Base-by-base conservation (phyloP, 2,329 filamentous ascomycete species). In the Chaetomium globosum region DNA sequence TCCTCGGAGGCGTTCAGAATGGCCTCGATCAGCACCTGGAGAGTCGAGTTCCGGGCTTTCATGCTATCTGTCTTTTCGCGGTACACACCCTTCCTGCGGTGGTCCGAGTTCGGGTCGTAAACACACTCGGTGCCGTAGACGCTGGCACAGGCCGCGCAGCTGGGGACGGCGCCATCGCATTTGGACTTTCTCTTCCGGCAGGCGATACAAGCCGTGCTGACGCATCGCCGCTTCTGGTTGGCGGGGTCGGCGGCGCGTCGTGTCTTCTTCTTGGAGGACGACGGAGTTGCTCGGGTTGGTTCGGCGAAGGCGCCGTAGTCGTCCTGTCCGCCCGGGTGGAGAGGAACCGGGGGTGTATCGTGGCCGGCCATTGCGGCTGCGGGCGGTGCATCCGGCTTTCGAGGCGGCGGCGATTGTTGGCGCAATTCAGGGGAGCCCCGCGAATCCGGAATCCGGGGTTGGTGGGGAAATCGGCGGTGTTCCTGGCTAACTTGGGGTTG, bases 31-130 rank as follows among this genome's bases (percentile, higher is more conserved):
- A 98, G 82, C n/a, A 93, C 93, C 75, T 97, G 92, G 63, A 98
- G 81, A 1, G 94, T 98, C 43, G 92, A 91, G 73, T 89, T 92
- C 68, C 88, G 88, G 26, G 93, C 93, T 79, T 96, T 96, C 76
- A 94, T 84, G 74, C 87, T 92, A 76, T 97, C 93, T 28, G 90
- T 87, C 77, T 97, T 95, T 78, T 97, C 93, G 74, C 94, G 93
- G 77, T 98, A 98, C 57, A 98, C 95, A 66, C 95, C 95, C 77
- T 98, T 98, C 59, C 95, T 89, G 58, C 95, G 90, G 76, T 97
- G 93, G 76, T 99, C 95, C 65, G 93, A 97, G 75, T 93, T 96
- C 3, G 93, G 94, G 75, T 98, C 94, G 81, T 98, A 98, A 70
- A 97, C 84, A 76, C 95, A 97, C 79, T 91, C 87, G 67, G 91